Base-by-base conservation (phyloP, 1,284 basidiomycete genomes). In the Leccinum pachyderme region DNA sequence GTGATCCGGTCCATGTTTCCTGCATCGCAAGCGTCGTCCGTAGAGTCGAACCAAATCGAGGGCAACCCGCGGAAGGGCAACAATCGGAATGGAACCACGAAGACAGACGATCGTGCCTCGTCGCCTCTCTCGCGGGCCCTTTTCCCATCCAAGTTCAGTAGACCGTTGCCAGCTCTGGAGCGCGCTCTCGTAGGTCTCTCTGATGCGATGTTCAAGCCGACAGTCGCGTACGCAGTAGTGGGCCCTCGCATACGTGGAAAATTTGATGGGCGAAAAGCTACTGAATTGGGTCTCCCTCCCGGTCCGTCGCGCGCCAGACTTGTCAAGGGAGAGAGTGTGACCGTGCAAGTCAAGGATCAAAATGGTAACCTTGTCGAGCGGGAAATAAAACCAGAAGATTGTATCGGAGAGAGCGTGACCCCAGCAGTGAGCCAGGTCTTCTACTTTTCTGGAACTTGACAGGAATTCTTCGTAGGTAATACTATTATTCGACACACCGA, bases 201-300 rank as follows among this genome's bases (percentile, higher is more conserved):
- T 15, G 59, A 69, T 41, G 67, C 66, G 15, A 60, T 65, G n/a
- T 60, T 70, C 22, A 66, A 66, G 47, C 70, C 76, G 7, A 75
- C 79, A 2, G 56, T 83, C n/a, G 79, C 80, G 5, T 97, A 95
- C 68, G 78, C 95, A 25, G 72, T 89, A 43, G 79, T 91, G 48
- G 92, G 93, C 0, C 91, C 93, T 0, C 78, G 78, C 3, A 76
- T 87, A 37, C 84, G 93, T 3, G 95, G 95, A n/a, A 93, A 91
- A 71, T 96, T 98, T 66, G 83, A 96, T 59, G 83, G 73, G 0
- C 72, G 73, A 54, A 86, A 83, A 59, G 92, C 94, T 0, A 67
- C 76, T 6, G 80, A 75, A 32, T 76, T 94, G 1, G 87, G 88
- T 8, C 76, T 98, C 3, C 78, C 81, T 2, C 74, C 75, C 2